A percentile compares a stretch with the other conserved stretches of the same genome.
Conservation (phyloP, 2,329 filamentous ascomycete species). For the Neonectria punicea region DNA sequence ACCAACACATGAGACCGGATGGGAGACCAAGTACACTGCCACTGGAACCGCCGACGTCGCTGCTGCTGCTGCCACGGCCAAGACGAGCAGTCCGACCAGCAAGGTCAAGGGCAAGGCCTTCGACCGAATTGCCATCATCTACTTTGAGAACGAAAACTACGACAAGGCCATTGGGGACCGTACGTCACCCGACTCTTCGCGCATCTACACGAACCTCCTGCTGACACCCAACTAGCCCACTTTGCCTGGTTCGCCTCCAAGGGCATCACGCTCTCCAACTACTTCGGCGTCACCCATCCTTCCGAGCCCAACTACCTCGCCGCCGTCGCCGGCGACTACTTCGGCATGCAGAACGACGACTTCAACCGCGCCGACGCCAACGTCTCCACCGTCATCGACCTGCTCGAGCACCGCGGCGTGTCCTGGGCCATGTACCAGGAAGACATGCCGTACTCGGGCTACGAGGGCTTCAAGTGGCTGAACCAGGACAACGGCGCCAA, state of each 20-base stretch:
- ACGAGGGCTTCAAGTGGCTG: constrained; percentile 70
- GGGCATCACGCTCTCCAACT: constrained; percentile 46
- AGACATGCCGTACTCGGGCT: constrained; percentile 80
- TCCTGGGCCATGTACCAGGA: constrained; percentile 81
- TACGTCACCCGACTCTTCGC: constrained; percentile 43
- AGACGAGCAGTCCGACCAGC: constrained; percentile 69
- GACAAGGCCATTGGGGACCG: constrained; percentile 71
- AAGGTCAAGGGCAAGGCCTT: constrained; percentile 77
- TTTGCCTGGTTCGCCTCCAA: constrained; percentile 43
- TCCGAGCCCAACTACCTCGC: constrained; percentile 77
- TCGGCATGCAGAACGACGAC: constrained; percentile 69
- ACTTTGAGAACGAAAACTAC: constrained; percentile 82
- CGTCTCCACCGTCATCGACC: constrained; percentile 73
- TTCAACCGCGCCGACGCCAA: constrained; percentile 67
- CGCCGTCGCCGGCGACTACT: constrained; percentile 69
- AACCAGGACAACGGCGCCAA: constrained; percentile 75
- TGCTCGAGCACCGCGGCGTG: constrained; percentile 72
- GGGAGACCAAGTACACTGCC: constrained; percentile 60
- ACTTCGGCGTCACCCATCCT: constrained; percentile 69
- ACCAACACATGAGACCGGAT: constrained; percentile 32
- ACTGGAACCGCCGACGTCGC: constrained; percentile 62
- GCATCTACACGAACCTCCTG: not conserved
- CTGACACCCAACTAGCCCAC: constrained; percentile 32
- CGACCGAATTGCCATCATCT: constrained; percentile 77
- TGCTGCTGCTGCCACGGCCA: constrained; percentile 68